Evolutionary conservation across 805 yeast species (phyloP).

Genomic region (Starmerella davenportii): DNA sequence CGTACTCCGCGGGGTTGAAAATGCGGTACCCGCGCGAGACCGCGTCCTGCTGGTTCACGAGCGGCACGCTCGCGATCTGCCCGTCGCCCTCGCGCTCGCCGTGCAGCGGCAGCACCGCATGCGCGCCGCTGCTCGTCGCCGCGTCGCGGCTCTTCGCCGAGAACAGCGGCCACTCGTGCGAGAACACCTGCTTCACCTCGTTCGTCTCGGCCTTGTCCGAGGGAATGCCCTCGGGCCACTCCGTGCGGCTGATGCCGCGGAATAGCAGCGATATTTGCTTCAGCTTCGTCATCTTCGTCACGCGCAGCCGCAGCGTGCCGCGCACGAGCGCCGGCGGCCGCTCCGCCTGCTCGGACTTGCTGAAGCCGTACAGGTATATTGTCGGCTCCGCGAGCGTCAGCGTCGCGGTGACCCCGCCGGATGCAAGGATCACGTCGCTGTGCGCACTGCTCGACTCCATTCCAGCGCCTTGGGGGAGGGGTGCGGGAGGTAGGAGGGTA

Average conservation of each 20-base stretch:
- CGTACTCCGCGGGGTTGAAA: slow-evolving; percentile 77
- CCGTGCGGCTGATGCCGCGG: slow-evolving; percentile 57
- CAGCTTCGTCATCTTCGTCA: slow-evolving; percentile 53
- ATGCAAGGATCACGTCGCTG: slow-evolving; percentile 12
- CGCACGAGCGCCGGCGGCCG: slow-evolving; percentile 65
- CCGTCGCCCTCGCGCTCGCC: not conserved
- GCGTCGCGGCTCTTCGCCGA: slow-evolving; percentile 23
- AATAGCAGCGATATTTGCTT: slow-evolving; percentile 45
- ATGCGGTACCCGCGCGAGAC: slow-evolving; percentile 26
- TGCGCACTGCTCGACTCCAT: slow-evolving; percentile 1
- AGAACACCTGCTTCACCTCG: slow-evolving; percentile 49
- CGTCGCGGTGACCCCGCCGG: slow-evolving; percentile 15
- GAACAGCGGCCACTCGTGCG: slow-evolving; percentile 87
- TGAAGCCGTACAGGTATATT: slow-evolving; percentile 68
- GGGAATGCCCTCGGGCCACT: slow-evolving; percentile 98
- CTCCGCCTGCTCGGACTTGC: slow-evolving; percentile 39
- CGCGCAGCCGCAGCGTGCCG: slow-evolving; percentile 56
- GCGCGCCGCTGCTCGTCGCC: slow-evolving; percentile 30
- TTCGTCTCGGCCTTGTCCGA: slow-evolving; percentile 53
- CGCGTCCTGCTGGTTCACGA: slow-evolving; percentile 15
- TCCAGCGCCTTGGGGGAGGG: not conserved
- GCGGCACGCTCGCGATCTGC: slow-evolving; percentile 3
- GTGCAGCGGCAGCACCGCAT: slow-evolving; percentile 19
- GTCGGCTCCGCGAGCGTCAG: slow-evolving; percentile 52
- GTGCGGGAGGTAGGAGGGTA: not conserved